Evolutionary conservation across 768 basidiomycete species (phyloP).

Genomic region (Boletus fagicola): DNA sequence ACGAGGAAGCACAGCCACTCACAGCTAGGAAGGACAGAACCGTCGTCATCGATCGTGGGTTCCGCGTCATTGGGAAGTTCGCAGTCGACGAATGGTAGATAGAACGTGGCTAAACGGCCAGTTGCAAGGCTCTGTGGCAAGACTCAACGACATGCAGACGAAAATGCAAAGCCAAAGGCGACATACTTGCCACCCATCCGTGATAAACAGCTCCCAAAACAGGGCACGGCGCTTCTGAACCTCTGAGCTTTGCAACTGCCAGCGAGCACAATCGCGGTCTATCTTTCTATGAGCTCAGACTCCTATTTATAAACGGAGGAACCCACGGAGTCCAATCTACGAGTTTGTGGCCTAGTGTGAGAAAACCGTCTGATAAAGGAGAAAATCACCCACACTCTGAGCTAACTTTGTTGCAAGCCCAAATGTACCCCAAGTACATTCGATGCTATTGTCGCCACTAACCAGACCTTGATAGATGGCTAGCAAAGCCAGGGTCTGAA

Average conservation of each 20-base stretch:
- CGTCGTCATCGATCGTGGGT: constrained; percentile 57
- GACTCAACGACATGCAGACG: not conserved
- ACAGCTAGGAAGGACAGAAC: constrained; percentile 59
- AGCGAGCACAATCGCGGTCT: constrained; percentile 75
- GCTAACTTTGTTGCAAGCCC: constrained; percentile 64
- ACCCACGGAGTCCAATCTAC: constrained; percentile 69
- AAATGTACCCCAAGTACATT: constrained; percentile 65
- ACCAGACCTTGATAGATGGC: constrained; percentile 69
- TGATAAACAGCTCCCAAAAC: constrained; percentile 75
- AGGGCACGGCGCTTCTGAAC: constrained; percentile 69
- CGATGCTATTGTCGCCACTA: constrained; percentile 67
- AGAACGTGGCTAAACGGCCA: constrained; percentile 65
- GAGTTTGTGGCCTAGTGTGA: constrained; percentile 2
- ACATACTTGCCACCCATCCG: constrained; percentile 71
- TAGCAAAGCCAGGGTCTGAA: constrained; percentile 65
- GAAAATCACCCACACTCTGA: constrained; percentile 54
- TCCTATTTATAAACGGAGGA: constrained; percentile 1
- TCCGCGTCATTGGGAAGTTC: constrained; percentile 63
- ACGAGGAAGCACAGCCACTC: constrained; percentile 25
- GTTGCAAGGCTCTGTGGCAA: constrained; percentile 59
- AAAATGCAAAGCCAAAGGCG: not conserved
- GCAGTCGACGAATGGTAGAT: constrained; percentile 70
- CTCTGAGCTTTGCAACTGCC: constrained; percentile 58
- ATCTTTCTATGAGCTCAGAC: constrained; percentile 15
- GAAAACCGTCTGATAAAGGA: not conserved